phyloP scores from a whole-genome alignment of 192 early-diverging fungal species.

The Dissophora ornata region DNA sequence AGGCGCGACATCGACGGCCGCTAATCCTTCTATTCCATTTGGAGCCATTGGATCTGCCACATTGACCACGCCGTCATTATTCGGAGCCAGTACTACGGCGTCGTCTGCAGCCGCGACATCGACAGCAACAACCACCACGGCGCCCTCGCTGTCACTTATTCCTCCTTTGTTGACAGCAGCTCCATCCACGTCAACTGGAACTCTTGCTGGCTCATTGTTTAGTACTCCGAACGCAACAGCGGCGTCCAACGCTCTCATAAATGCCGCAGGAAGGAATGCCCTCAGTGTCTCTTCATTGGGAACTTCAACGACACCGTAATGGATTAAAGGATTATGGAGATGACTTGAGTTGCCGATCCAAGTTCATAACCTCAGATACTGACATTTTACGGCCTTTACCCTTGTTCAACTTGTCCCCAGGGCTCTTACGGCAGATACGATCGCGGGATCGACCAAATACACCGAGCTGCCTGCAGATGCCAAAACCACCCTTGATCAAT shows the following conservation, averaged over 20 bases:
- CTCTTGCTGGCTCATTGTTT: constrained; percentile 26
- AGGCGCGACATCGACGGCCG: not conserved
- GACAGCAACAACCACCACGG: constrained; percentile 2
- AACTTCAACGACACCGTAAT: constrained; percentile 9
- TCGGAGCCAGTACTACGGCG: not conserved
- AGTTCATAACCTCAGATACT: too few species aligned
- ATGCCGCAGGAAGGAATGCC: constrained; percentile 16
- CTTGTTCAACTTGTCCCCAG: constrained; percentile 8
- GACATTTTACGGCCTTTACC: too few species aligned
- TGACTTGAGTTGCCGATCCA: not conserved
- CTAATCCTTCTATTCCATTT: constrained; percentile 19
- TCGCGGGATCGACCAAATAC: constrained; percentile 53
- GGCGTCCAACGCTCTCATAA: constrained; percentile 23
- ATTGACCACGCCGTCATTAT: not conserved
- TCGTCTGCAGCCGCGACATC: constrained; percentile 8
- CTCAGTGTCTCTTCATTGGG: constrained; percentile 15
- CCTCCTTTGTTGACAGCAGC: constrained; percentile 2
- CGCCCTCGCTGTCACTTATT: constrained; percentile 10
- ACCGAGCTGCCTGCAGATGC: constrained; percentile 52
- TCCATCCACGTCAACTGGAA: constrained; percentile 3
- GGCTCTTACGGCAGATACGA: constrained; percentile 42
- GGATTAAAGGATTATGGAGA: not conserved
- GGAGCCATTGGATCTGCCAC: not conserved
- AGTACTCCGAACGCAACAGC: constrained; percentile 17
- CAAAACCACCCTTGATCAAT: constrained; percentile 46